Evolutionary conservation across 192 early-diverging fungal species (phyloP), one percentile per base, ranked within the genome.

Genomic region (Backusella tarrabulga): DNA sequence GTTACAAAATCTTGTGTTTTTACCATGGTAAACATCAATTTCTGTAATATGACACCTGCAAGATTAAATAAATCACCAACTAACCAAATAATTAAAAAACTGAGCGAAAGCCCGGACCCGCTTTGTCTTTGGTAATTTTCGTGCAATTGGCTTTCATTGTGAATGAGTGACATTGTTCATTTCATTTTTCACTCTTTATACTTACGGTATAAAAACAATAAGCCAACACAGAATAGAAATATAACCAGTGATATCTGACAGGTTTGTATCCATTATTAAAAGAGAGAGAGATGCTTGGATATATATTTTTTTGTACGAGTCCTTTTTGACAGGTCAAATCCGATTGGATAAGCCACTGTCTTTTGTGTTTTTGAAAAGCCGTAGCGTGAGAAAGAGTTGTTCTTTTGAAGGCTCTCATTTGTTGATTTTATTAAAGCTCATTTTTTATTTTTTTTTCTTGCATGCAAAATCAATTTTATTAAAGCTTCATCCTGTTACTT

Each of bases 11-110:
- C 32, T 66, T 34, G 6, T 23, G 34, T 67, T 67, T 17, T 91
- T 87, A 96, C 88, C 77, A 93, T 90, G 1, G 93, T 93, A 26
- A 86, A 67, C 54, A 95, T 80, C 44, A 96, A 80, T 21, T 87
- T 79, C 36, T 94, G 88, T 82, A 93, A 85, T 19, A 90, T 71
- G 12, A 88, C 86, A 9, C 95, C 95, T 26, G 88, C 69, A 38
- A 96, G 80, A 75, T 92, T 93, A 84, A 93, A 89, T 19, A 93
- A 77, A 77, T 96, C 95, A 52, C 93, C 95, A 19, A 89, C 73
- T 3, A 94, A 76, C 95, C 95, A 96, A 42, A 93, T 85, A 21
- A 89, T 69, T 73, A 93, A 83, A 82, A 94, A 95, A 6, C 73
- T 68, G 44, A 92, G 67, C 17, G 92, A 94, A 35, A 96, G 79